phyloP scores from a whole-genome alignment of 805 yeast genomes.

The Suhomyces kilbournensis region DNA sequence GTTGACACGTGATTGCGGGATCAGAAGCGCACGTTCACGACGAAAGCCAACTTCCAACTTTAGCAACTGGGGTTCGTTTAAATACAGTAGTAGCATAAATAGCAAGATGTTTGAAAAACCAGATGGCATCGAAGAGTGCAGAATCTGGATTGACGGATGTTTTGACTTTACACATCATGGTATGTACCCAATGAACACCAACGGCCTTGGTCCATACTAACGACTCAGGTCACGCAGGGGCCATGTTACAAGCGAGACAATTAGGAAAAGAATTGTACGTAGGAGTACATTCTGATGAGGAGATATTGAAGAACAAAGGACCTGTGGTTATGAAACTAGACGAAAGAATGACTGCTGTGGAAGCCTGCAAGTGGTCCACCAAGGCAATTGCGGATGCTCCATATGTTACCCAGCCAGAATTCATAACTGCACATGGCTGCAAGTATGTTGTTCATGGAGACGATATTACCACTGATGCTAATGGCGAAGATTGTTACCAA shows the following conservation, averaged over 20 bases:
- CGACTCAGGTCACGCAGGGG: conserved; percentile 75
- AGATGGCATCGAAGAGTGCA: conserved; percentile 40
- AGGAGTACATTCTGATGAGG: conserved; percentile 93
- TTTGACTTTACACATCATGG: conserved; percentile 98
- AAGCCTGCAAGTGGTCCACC: conserved; percentile 88
- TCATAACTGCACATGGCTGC: conserved; percentile 74
- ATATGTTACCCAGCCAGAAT: conserved; percentile 83
- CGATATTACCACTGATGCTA: conserved; percentile 94
- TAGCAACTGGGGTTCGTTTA: background rate
- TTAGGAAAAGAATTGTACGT: conserved; percentile 73
- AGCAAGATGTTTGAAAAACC: conserved; percentile 37
- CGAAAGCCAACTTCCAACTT: background rate
- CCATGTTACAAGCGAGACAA: conserved; percentile 88
- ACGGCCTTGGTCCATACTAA: background rate
- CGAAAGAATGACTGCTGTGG: conserved; percentile 82
- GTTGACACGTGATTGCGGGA: background rate
- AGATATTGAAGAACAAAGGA: conserved; percentile 79
- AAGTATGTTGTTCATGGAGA: conserved; percentile 97
- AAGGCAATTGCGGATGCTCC: conserved; percentile 76
- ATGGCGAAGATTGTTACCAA: conserved; percentile 91
- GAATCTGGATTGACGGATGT: conserved; percentile 97
- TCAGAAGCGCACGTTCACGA: background rate
- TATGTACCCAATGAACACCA: conserved; percentile 20
- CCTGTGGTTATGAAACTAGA: conserved; percentile 85
- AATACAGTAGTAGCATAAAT: background rate